Percentiles rank a stretch among this genome's conserved stretches.
Conservation (phyloP, 345 rosid species). For the Lumnitzera littorea region DNA sequence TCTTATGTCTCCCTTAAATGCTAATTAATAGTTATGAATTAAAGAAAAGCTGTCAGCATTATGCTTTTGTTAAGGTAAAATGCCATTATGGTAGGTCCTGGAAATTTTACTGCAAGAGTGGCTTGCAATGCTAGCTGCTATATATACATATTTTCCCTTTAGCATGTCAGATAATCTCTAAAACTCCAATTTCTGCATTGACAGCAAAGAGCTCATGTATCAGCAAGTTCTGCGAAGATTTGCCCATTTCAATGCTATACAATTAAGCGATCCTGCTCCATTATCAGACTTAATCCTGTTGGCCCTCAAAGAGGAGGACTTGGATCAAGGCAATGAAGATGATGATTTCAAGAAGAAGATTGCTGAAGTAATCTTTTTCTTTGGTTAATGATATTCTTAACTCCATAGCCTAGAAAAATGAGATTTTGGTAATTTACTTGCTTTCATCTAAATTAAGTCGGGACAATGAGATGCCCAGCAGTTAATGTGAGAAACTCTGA, state of each 20-base stretch:
- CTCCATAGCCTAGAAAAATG: too few species aligned
- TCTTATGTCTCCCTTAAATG: too few species aligned
- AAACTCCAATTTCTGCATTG: constrained; percentile 10
- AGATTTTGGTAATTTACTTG: too few species aligned
- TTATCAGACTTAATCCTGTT: constrained; percentile 59
- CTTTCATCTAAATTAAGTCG: too few species aligned
- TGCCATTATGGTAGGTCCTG: too few species aligned
- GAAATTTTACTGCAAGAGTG: too few species aligned
- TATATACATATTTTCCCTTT: background rate
- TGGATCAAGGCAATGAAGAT: constrained; percentile 49
- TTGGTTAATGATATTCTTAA: background rate
- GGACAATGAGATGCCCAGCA: too few species aligned
- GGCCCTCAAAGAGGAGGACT: constrained; percentile 88
- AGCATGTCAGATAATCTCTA: background rate
- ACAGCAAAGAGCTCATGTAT: constrained; percentile 97
- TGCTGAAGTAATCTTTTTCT: constrained; percentile 50
- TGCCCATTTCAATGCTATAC: constrained; percentile 83
- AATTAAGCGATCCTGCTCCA: constrained; percentile 79
- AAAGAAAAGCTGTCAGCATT: too few species aligned
- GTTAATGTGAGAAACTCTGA: too few species aligned
- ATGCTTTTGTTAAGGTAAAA: too few species aligned
- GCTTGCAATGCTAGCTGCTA: too few species aligned
- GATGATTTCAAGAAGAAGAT: constrained; percentile 77
- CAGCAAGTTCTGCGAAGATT: constrained; percentile 86
- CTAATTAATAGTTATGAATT: too few species aligned